phyloP scores from a whole-genome alignment of 768 basidiomycete genomes.

The Tricholoma hemisulphureum region DNA sequence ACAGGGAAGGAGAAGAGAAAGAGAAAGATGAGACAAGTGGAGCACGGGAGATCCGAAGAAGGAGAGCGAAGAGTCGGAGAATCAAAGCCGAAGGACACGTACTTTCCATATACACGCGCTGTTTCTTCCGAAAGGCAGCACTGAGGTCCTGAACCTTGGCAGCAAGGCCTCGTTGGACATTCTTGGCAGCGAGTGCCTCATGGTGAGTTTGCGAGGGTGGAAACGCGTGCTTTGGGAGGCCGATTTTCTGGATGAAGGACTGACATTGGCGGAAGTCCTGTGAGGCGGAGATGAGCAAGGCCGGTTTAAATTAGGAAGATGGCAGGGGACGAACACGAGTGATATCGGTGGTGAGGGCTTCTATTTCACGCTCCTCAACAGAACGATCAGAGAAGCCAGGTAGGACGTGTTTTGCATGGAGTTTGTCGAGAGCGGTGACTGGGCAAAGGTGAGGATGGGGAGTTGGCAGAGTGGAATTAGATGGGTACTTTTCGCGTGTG shows the following conservation, averaged over 20 bases:
- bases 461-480: conserved; percentile 13
- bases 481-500: conserved; percentile 74
- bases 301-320: conserved; percentile 1
- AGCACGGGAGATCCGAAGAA: neutral
- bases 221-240: conserved; percentile 57
- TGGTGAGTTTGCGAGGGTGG: conserved; percentile 52
- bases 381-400: conserved; percentile 96
- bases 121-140: conserved; percentile 92
- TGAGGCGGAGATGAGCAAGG: conserved; percentile 37
- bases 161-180: conserved; percentile 95
- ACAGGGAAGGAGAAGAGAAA: neutral
- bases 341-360: conserved; percentile 79
- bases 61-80: conserved; percentile 4
- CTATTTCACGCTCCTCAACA: conserved; percentile 92
- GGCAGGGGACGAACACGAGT: conserved; percentile 61
- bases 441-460: conserved; percentile 18
- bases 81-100: conserved; percentile 34
- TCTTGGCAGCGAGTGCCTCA: conserved; percentile 74
- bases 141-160: conserved; percentile 93
- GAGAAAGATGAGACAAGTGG: neutral
- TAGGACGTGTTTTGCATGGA: conserved; percentile 93
- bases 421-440: conserved; percentile 90
- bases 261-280: conserved; percentile 70
- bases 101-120: conserved; percentile 98
- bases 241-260: conserved; percentile 74